Percentiles rank a stretch among this genome's conserved stretches.
Evolutionary conservation across 2,329 filamentous ascomycete species (phyloP).

Genomic region (Catunica adiposa): DNA sequence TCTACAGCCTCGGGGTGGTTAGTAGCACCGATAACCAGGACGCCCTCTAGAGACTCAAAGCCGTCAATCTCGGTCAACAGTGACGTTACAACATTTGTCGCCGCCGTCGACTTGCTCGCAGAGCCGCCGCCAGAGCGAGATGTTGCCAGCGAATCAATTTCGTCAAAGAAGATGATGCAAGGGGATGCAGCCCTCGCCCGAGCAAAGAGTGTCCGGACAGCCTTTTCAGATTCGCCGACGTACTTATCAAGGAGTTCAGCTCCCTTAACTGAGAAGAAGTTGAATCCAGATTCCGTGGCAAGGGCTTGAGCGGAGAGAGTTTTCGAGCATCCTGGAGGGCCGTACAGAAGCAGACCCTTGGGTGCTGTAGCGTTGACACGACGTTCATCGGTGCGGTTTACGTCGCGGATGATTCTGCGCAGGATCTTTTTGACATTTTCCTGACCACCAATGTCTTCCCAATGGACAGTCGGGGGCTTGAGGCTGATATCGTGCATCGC

Average conservation of each 20-base stretch:
- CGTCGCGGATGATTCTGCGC: constrained; percentile 29
- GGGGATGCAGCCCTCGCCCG: constrained; percentile 74
- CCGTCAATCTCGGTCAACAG: constrained; percentile 92
- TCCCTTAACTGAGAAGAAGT: constrained; percentile 88
- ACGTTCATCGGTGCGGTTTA: constrained; percentile 18
- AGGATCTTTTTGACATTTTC: constrained; percentile 52
- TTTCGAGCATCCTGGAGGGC: constrained; percentile 87
- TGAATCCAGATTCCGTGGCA: constrained; percentile 77
- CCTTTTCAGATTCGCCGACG: constrained; percentile 82
- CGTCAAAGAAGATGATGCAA: constrained; percentile 79
- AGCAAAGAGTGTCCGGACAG: constrained; percentile 68
- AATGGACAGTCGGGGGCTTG: constrained; percentile 70
- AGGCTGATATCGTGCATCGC: constrained; percentile 82
- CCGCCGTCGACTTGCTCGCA: constrained; percentile 23
- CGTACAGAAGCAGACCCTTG: constrained; percentile 78
- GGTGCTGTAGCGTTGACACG: constrained; percentile 38
- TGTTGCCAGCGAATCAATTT: constrained; percentile 31
- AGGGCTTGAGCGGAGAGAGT: constrained; percentile 82
- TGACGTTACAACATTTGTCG: constrained; percentile 75
- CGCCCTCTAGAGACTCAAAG: constrained; percentile 67
- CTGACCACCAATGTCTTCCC: constrained; percentile 79
- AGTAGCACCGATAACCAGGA: constrained; percentile 78
- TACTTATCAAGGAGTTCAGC: constrained; percentile 93
- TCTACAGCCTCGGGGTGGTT: constrained; percentile 81
- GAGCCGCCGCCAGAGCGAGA: constrained; percentile 37